Conservation (phyloP, 2,329 filamentous ascomycete species). For the Arthrobotrys megalospora region DNA sequence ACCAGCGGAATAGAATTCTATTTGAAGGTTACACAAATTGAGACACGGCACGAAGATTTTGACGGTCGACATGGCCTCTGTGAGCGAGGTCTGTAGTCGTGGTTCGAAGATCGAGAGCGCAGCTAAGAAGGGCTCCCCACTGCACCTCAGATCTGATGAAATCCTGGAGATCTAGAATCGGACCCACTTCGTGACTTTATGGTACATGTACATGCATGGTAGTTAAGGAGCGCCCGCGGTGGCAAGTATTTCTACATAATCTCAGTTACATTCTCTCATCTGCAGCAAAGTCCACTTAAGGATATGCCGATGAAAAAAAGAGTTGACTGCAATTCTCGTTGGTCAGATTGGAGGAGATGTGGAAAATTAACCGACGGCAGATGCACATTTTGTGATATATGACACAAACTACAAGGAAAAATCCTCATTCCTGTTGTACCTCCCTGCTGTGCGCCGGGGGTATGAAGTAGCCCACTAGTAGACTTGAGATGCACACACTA, state of each 20-base stretch:
- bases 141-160: slow-evolving; percentile 28
- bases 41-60: slow-evolving; percentile 42
- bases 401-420: slow-evolving; percentile 9
- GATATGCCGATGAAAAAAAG: slow-evolving; percentile 1
- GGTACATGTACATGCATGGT: slow-evolving; percentile 7
- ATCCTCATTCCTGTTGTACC: neutral
- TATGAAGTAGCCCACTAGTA: neutral
- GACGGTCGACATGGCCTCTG: neutral
- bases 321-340: slow-evolving; percentile 45
- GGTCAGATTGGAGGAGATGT: slow-evolving; percentile 28
- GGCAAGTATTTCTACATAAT: neutral
- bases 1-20: neutral
- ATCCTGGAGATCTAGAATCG: slow-evolving; percentile 35
- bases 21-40: slow-evolving; percentile 33
- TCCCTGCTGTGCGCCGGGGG: neutral
- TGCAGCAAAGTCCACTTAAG: neutral
- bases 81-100: neutral
- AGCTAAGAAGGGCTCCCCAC: neutral
- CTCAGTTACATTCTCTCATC: slow-evolving; percentile 8
- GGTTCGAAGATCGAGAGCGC: neutral
- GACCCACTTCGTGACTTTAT: slow-evolving; percentile 18
- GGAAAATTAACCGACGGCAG: slow-evolving; percentile 55
- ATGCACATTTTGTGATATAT: slow-evolving; percentile 58
- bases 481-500: neutral
- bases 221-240: neutral